Evolutionary conservation across 2,329 filamentous ascomycete genomes (phyloP).

Genomic region (Penicillium sp.): DNA sequence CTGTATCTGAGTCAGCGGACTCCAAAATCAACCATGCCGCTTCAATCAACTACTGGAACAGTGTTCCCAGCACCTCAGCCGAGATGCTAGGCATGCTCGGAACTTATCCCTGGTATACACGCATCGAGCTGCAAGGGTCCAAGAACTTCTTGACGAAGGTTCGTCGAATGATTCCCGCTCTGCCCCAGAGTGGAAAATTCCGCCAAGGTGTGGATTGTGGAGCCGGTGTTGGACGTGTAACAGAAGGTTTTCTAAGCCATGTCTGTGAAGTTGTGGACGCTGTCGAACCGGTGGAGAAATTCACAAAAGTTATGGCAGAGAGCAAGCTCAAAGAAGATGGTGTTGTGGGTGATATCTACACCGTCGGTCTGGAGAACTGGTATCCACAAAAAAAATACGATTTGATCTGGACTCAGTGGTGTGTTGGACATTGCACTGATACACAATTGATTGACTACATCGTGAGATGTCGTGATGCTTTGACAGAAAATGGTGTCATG

Average conservation of each 20-base stretch:
- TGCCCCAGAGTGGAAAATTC: conserved; percentile 14
- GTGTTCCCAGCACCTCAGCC: conserved; percentile 37
- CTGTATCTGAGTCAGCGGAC: conserved; percentile 3
- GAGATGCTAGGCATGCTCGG: conserved; percentile 70
- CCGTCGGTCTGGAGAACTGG: conserved; percentile 75
- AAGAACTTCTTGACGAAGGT: conserved; percentile 69
- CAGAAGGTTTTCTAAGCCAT: conserved; percentile 70
- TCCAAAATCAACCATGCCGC: conserved; percentile 36
- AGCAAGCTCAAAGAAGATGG: conserved; percentile 40
- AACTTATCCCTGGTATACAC: conserved; percentile 66
- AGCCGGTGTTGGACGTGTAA: conserved; percentile 79
- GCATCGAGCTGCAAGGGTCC: conserved; percentile 70
- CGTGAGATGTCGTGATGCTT: conserved; percentile 55
- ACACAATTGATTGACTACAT: conserved; percentile 69
- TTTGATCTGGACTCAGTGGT: conserved; percentile 90
- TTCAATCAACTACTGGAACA: conserved; percentile 43
- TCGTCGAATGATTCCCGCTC: conserved; percentile 37
- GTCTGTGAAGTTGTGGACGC: conserved; percentile 74
- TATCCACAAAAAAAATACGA: conserved; percentile 62
- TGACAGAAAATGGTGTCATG: conserved; percentile 53
- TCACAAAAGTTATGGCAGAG: conserved; percentile 63
- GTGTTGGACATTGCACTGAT: conserved; percentile 78
- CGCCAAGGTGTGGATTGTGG: conserved; percentile 58
- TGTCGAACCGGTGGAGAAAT: conserved; percentile 81
- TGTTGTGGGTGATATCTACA: conserved; percentile 65